These are phyloP conservation scores for Penicillium paradoxum DNA, from an alignment of 495 filamentous ascomycete genomes.

Conservation along the genomic window DNA sequence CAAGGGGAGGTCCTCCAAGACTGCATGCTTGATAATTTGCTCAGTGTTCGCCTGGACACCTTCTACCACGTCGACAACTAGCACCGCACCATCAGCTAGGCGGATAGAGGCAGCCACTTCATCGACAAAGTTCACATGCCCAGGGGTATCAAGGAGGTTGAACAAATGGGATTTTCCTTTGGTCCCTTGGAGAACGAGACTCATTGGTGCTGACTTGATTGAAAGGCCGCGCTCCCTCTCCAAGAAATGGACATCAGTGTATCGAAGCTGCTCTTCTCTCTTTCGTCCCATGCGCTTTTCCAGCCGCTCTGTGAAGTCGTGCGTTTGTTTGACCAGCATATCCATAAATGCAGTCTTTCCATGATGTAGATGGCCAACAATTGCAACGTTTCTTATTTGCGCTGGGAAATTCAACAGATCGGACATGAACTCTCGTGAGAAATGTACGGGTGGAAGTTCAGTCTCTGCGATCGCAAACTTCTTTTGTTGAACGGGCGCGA, in stretches of 20 bases:
- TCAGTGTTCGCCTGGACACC: constrained; percentile 95
- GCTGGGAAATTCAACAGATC: constrained; percentile 95
- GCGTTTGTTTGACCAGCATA: constrained; percentile 93
- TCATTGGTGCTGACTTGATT: constrained; percentile 93
- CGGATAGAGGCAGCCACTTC: constrained; percentile 87
- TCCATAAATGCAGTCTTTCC: constrained; percentile 98
- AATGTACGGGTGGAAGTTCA: constrained; percentile 82
- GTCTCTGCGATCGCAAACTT: constrained; percentile 92
- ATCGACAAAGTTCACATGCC: constrained; percentile 97
- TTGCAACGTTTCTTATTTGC: constrained; percentile 84
- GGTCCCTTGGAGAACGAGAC: constrained; percentile 76
- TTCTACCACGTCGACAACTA: constrained; percentile 97
- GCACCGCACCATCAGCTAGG: constrained; percentile 82
- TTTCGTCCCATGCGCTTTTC: constrained; percentile 76
- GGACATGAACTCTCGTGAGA: constrained; percentile 86
- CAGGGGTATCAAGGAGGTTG: constrained; percentile 93
- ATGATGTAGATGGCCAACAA: constrained; percentile 92
- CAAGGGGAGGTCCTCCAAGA: constrained; percentile 83
- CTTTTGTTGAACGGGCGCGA: constrained; percentile 87
- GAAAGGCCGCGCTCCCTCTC: constrained; percentile 90
- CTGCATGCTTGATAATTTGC: constrained; percentile 92
- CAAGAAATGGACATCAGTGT: constrained; percentile 85
- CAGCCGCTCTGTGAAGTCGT: constrained; percentile 71
- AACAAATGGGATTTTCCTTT: constrained; percentile 94
- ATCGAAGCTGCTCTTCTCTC: constrained; percentile 85